phyloP scores from a whole-genome alignment of 768 basidiomycete genomes.

The Leucosporidium scottii region DNA sequence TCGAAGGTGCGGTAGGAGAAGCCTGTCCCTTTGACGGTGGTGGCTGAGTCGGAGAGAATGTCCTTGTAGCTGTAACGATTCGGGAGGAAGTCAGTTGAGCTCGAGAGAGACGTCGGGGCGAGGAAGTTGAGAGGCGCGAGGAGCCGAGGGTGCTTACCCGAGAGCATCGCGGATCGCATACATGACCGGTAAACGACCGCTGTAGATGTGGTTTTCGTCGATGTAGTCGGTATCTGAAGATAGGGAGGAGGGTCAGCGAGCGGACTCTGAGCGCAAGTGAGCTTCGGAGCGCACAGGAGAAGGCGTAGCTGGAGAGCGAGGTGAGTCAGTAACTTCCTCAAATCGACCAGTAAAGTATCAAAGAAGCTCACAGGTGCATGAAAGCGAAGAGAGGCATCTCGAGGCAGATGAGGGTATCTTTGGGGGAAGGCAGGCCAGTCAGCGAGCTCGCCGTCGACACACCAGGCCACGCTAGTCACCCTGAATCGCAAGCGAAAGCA shows the following conservation, averaged over 20 bases:
- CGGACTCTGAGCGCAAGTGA: neutral
- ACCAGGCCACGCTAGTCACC: neutral
- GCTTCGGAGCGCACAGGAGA: constrained; percentile 48
- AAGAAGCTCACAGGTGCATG: constrained; percentile 66
- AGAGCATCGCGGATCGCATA: constrained; percentile 85
- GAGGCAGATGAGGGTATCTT: constrained; percentile 83
- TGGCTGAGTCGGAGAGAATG: constrained; percentile 73
- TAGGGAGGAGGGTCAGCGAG: neutral
- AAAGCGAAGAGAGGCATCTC: constrained; percentile 98
- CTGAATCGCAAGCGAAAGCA: constrained; percentile 69
- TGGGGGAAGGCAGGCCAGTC: constrained; percentile 35
- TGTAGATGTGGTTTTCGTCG: constrained; percentile 55
- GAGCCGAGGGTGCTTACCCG: constrained; percentile 48
- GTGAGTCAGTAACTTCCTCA: neutral
- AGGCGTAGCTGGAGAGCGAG: constrained; percentile 56
- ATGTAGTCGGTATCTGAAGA: constrained; percentile 69
- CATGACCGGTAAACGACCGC: constrained; percentile 80
- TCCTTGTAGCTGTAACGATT: constrained; percentile 49
- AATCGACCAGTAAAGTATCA: too few relatives aligned
- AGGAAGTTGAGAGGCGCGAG: neutral
- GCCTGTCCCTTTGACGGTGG: constrained; percentile 75
- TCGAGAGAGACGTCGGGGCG: neutral
- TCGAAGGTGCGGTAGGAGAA: constrained; percentile 97
- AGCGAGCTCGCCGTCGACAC: neutral
- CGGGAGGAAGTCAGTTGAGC: neutral